phyloP scores from a whole-genome alignment of 108 stramenopile species.

The Cyclotella kingstonii region DNA sequence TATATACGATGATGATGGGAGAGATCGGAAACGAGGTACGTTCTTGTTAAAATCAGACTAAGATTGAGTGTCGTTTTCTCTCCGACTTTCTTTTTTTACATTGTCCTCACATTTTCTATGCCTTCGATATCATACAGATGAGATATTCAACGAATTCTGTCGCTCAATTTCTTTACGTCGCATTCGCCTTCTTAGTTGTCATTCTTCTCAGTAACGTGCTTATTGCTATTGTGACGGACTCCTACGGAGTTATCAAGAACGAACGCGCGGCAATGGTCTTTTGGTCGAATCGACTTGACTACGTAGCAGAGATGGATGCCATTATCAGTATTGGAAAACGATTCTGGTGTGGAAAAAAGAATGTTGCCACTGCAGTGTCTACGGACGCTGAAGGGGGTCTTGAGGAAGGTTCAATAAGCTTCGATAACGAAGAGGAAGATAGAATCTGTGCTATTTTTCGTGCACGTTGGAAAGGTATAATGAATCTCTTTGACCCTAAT shows the following conservation, averaged over 20 bases:
- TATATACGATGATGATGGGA: constrained; percentile 60
- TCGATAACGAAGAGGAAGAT: constrained; percentile 18
- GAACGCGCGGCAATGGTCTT: constrained; percentile 58
- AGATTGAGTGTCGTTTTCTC: neutral
- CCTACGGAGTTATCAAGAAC: constrained; percentile 57
- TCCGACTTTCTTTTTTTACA: neutral
- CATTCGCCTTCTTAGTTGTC: constrained; percentile 52
- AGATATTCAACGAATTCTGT: constrained; percentile 26
- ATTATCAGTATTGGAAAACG: constrained; percentile 39
- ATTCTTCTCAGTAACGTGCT: constrained; percentile 56
- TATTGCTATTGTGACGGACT: constrained; percentile 62
- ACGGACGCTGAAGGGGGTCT: constrained; percentile 23
- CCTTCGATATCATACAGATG: constrained; percentile 12
- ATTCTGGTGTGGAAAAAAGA: constrained; percentile 10
- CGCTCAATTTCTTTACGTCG: constrained; percentile 44
- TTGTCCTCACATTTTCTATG: too few relatives aligned
- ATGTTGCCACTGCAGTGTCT: constrained; percentile 26
- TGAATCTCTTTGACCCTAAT: constrained; percentile 49
- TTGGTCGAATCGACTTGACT: constrained; percentile 59
- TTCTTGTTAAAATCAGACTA: neutral
- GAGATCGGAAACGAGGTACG: constrained; percentile 53
- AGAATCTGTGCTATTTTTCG: constrained; percentile 12
- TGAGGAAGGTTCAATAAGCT: constrained; percentile 22
- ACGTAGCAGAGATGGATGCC: constrained; percentile 60
- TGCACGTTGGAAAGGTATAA: constrained; percentile 38